These are phyloP conservation scores for Comarum palustre DNA, from an alignment of 306 rosid species.

Conservation along the genomic window DNA sequence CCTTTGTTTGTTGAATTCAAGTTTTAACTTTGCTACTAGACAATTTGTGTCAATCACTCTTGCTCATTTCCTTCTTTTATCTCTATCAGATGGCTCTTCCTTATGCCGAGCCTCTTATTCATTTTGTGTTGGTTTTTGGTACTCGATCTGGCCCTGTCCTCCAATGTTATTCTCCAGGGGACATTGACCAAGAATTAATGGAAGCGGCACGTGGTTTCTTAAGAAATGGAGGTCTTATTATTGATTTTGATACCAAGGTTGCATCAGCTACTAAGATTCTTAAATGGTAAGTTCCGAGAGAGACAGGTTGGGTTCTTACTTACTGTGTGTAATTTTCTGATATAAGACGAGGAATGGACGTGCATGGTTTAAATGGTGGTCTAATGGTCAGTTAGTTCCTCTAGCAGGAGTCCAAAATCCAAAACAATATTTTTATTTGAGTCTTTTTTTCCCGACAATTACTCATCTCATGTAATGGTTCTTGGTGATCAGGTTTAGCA, in stretches of 20 bases:
- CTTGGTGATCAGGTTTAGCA: constrained; percentile 58
- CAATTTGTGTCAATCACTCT: background rate
- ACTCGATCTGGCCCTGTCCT: constrained; percentile 79
- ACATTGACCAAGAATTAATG: constrained; percentile 67
- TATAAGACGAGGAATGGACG: background rate
- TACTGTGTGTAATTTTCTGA: background rate
- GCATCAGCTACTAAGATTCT: constrained; percentile 64
- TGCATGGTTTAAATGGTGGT: background rate
- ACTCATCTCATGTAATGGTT: constrained; percentile 5
- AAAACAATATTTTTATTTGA: background rate
- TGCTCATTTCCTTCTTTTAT: constrained; percentile 19
- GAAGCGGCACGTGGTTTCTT: constrained; percentile 67
- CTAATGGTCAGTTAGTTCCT: background rate
- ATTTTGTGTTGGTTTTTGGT: constrained; percentile 72
- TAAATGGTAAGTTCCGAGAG: constrained; percentile 55
- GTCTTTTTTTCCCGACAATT: no score
- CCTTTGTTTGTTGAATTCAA: background rate
- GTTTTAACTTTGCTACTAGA: background rate
- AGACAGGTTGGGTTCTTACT: background rate
- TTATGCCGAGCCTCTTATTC: constrained; percentile 81
- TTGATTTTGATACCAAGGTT: constrained; percentile 49
- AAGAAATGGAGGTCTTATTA: constrained; percentile 56
- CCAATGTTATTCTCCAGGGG: constrained; percentile 70
- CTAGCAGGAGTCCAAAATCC: background rate
- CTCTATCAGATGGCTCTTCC: constrained; percentile 69